These are phyloP conservation scores for Aspergillus sclerotialis DNA, from an alignment of 2,329 filamentous ascomycete genomes.

Conservation along the genomic window DNA sequence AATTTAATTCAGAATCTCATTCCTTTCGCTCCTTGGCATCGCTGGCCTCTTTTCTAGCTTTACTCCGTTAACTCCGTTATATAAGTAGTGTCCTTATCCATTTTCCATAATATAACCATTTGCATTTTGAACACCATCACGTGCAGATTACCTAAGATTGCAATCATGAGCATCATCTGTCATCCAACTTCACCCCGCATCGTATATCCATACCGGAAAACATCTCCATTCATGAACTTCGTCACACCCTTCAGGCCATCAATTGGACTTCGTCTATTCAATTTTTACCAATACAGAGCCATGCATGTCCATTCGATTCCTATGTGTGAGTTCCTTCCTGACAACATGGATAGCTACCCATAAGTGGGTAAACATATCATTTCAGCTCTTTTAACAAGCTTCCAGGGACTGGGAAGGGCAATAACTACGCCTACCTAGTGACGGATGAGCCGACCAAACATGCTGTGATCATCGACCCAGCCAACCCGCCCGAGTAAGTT, in stretches of 20 bases:
- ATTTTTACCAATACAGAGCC: slow-evolving; percentile 16
- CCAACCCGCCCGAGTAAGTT: slow-evolving; percentile 44
- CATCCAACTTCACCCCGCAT: slow-evolving; percentile 1
- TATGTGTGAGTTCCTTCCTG: slow-evolving; percentile 39
- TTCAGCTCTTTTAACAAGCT: too few relatives aligned
- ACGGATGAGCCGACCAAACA: slow-evolving; percentile 44
- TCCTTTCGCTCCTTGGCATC: too few relatives aligned
- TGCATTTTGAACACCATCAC: slow-evolving; percentile 1
- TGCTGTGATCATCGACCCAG: slow-evolving; percentile 46
- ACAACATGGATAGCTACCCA: background rate
- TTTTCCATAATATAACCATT: background rate
- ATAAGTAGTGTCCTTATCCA: background rate
- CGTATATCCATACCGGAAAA: background rate
- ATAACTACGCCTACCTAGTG: slow-evolving; percentile 49
- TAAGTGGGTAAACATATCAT: too few relatives aligned
- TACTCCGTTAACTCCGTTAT: too few relatives aligned
- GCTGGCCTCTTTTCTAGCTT: too few relatives aligned
- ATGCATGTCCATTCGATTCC: slow-evolving; percentile 50
- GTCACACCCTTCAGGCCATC: slow-evolving; percentile 15
- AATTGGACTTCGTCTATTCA: slow-evolving; percentile 6
- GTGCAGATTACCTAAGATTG: slow-evolving; percentile 7
- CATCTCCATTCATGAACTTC: slow-evolving; percentile 20
- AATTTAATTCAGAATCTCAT: too few relatives aligned
- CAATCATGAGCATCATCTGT: slow-evolving; percentile 2
- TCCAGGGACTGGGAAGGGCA: slow-evolving; percentile 33